Evolutionary conservation across 495 filamentous ascomycete species (phyloP).

Genomic region (Talaromyces trachyspermus): DNA sequence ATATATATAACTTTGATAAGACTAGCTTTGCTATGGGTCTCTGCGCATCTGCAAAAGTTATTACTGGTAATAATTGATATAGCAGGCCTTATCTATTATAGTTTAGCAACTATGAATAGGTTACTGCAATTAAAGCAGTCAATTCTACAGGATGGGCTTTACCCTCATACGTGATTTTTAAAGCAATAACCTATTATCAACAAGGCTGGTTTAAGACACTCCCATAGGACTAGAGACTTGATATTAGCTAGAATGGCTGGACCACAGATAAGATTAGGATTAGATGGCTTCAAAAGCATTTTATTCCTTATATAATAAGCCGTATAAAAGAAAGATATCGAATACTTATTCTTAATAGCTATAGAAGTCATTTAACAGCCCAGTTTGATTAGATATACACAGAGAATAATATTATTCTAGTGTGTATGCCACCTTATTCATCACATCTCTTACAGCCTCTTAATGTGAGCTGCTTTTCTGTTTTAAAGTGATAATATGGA

Average conservation of each 20-base stretch:
- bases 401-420: not conserved
- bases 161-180: not conserved
- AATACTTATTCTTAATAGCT: not conserved
- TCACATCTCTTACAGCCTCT: too few relatives aligned
- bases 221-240: not conserved
- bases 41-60: not conserved
- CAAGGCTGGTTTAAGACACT: not conserved
- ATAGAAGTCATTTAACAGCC: too few relatives aligned
- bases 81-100: not conserved
- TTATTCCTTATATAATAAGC: too few relatives aligned
- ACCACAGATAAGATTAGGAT: not conserved
- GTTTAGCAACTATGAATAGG: not conserved
- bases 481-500: not conserved
- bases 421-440: too few relatives aligned
- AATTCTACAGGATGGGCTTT: too few relatives aligned
- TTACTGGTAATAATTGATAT: not conserved
- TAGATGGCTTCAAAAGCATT: too few relatives aligned
- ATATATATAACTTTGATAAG: too few relatives aligned
- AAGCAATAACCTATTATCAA: not conserved
- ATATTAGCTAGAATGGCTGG: too few relatives aligned
- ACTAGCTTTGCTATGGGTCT: not conserved
- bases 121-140: too few relatives aligned
- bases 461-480: not conserved
- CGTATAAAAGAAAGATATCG: not conserved
- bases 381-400: not conserved